Evolutionary conservation across 768 basidiomycete species (phyloP), one percentile per base, ranked within the genome.

Genomic region (Rossbeevera mucosa): DNA sequence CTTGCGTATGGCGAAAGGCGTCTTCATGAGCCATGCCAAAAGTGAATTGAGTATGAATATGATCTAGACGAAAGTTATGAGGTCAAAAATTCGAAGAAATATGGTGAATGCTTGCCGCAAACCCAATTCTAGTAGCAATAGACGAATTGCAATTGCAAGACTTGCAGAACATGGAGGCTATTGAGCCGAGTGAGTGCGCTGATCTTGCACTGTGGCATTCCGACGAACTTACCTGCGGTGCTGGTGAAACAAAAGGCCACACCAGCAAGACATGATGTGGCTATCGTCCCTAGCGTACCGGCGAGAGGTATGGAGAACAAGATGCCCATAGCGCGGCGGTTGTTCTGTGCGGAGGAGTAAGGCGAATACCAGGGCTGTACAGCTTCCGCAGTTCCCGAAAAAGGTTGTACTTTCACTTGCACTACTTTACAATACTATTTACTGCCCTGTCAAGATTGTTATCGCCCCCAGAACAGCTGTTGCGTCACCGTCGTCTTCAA

Each of bases 61-160:
- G 61, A 98, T 83, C 91, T 95, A 59, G 46, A 33, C 20, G n/a
- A 7, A 26, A 44, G 24, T 3, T 24, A 46, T 50, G 28, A 46
- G 14, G 41, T 47, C 47, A 11, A 29, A 29, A 28, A 29, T 11
- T 41, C 14, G 36, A 11, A 20, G 12, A 26, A 21, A n/a, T 20
- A 31, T 16, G 31, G 22, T 18, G 2, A 28, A 18, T 21, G 68
- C 87, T 53, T 66, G 91, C 93, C 14, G 92, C 93, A 71, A 94
- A 96, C 29, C 94, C 94, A 52, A 97, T 86, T 64, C 94, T 86
- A 41, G 94, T 97, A 0, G 96, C 96, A 60, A 99, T 97, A 0
- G 93, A 95, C 8, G 93, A 95, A 67, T 98, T 97, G 74, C 96
- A 99, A 67, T 98, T 98, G 72, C 95, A 99, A 28, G 90, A 93